phyloP scores from a whole-genome alignment of 305 asterid species.

The Fraxinus albicans region DNA sequence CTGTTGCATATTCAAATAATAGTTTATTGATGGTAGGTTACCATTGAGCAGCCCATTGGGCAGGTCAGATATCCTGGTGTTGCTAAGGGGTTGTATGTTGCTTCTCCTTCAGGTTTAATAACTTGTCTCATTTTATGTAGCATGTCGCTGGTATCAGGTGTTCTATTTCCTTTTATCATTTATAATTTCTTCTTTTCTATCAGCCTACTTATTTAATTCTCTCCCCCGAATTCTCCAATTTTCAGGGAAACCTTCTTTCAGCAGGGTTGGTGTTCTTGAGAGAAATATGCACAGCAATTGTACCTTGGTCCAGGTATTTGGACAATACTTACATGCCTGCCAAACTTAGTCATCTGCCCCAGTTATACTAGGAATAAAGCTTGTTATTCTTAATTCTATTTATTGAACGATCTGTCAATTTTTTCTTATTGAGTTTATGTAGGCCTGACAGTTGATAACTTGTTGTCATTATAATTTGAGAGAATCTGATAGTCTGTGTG shows the following conservation, averaged over 20 bases:
- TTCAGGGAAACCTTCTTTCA: constrained; percentile 89
- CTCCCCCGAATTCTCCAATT: constrained; percentile 17
- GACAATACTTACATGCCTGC: constrained; percentile 13
- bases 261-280: constrained; percentile 72
- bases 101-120: constrained; percentile 77
- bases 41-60: constrained; percentile 89
- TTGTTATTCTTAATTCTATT: neutral
- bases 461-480: neutral
- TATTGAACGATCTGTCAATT: neutral
- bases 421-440: neutral
- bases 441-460: neutral
- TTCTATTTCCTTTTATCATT: constrained; percentile 14
- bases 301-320: constrained; percentile 78
- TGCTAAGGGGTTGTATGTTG: constrained; percentile 91
- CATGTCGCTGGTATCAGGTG: neutral
- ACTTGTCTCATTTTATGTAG: constrained; percentile 12
- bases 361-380: neutral
- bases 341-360: neutral
- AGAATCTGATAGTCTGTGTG: neutral
- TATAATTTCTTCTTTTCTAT: constrained; percentile 20
- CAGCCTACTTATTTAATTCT: neutral
- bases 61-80: constrained; percentile 85
- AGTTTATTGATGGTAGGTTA: constrained; percentile 44
- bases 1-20: constrained; percentile 4
- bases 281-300: constrained; percentile 54